These are phyloP conservation scores for Capronia epimyces DNA, from an alignment of 2,329 filamentous ascomycete genomes.

Conservation along the genomic window DNA sequence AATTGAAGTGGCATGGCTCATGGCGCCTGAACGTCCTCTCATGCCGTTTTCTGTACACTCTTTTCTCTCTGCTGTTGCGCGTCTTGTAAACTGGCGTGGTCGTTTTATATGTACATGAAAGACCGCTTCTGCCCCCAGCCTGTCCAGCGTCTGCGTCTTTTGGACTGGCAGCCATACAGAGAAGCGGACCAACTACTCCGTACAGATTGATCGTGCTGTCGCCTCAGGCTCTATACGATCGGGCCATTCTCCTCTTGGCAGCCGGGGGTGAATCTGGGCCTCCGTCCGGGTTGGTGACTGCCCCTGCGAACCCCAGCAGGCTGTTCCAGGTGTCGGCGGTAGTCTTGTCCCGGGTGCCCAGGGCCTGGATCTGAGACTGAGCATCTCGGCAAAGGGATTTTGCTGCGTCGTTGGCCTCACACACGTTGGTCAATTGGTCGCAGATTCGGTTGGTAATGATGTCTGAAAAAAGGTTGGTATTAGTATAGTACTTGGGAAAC, in stretches of 20 bases:
- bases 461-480: slow-evolving; percentile 34
- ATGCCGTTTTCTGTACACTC: no score
- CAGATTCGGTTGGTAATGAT: slow-evolving; percentile 70
- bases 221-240: background rate
- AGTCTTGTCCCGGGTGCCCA: slow-evolving; percentile 38
- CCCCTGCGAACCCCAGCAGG: slow-evolving; percentile 34
- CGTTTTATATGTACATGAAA: no score
- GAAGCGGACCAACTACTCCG: no score
- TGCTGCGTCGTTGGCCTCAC: slow-evolving; percentile 57
- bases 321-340: slow-evolving; percentile 42
- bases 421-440: slow-evolving; percentile 64
- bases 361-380: slow-evolving; percentile 48
- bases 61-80: no score
- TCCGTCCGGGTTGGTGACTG: slow-evolving; percentile 23
- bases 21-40: background rate
- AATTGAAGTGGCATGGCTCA: background rate
- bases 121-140: no score
- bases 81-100: no score
- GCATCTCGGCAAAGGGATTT: slow-evolving; percentile 50
- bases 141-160: no score
- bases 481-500: background rate
- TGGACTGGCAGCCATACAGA: no score
- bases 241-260: slow-evolving; percentile 19
- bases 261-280: slow-evolving; percentile 17
- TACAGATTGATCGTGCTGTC: no score